Evolutionary conservation across 2,329 filamentous ascomycete genomes (phyloP), one percentile per base, ranked within the genome.

Genomic region (Verticillium albo-atrum): DNA sequence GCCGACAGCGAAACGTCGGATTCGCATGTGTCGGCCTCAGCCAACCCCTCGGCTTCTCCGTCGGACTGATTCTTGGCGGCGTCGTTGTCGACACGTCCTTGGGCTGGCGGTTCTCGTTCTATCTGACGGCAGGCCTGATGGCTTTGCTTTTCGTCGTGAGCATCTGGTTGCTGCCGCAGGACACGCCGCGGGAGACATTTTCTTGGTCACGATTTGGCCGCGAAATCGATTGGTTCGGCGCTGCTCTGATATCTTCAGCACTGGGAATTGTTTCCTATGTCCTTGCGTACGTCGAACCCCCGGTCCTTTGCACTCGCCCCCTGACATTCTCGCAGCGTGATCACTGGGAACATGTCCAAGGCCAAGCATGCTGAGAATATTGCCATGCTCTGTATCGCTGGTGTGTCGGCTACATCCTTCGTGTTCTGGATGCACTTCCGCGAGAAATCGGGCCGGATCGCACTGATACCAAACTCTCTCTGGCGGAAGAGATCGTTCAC

Each of bases 401-500:
- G 52, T 5, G 51, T 30, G 17, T 55, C 59, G 1, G 28, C 51
- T 1, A 30, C 47, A 0, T 25, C 28, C 1, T 60, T 60, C 28
- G 15, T 55, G 3, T 34, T 32, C 1, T 60, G 59, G 59, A 58
- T 60, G 59, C 52, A 55, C n/a, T 34, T 32, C 37, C 59, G 37
- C 14, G 56, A 30, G 15, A 58, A 35, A 6, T 30, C 6, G 3
- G 30, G 35, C n/a, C n/a, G 32, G 4, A 52, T 54, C 3, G 52
- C 59, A 0, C 42, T 60, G 9, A 84, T 87, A 28, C 83, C 83
- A 0, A 86, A 86, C 65, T 78, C 76, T 0, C 68, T 86, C 0
- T 86, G 84, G 84, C 74, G 70, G n/a, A 83, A 84, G 37, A 68
- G 69, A 0, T 69, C 76, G 10, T 86, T 86, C 65, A 79, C 79